phyloP scores from a whole-genome alignment of 2,329 filamentous ascomycete genomes.

The Calonectria honghensis region DNA sequence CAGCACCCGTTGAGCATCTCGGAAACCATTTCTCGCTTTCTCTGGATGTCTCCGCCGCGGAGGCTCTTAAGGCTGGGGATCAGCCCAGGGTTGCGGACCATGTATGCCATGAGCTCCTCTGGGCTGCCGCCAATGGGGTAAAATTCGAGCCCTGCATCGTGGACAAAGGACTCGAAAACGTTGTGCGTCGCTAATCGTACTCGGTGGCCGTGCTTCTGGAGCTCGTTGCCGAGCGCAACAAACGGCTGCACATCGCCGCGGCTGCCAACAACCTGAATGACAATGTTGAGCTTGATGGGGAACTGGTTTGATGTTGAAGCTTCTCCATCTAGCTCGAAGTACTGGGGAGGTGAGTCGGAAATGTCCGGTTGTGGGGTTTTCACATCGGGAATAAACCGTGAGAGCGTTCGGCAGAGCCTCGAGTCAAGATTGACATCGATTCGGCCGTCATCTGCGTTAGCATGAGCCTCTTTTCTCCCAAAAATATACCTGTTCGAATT shows the following conservation, averaged over 20 bases:
- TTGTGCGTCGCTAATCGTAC: slow-evolving; percentile 83
- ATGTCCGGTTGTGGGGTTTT: slow-evolving; percentile 34
- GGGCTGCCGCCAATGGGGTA: slow-evolving; percentile 74
- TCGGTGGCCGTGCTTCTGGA: slow-evolving; percentile 82
- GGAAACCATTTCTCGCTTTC: slow-evolving; percentile 53
- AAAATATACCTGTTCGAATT: not conserved
- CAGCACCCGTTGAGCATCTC: slow-evolving; percentile 58
- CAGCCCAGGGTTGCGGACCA: slow-evolving; percentile 58
- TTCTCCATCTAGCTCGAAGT: slow-evolving; percentile 16
- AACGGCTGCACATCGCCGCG: slow-evolving; percentile 89
- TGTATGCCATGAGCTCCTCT: slow-evolving; percentile 49
- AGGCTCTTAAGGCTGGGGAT: slow-evolving; percentile 55
- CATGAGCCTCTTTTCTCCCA: not conserved
- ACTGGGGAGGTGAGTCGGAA: slow-evolving; percentile 24
- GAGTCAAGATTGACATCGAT: slow-evolving; percentile 44
- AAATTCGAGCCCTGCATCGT: slow-evolving; percentile 69
- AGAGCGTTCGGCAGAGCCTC: slow-evolving; percentile 44
- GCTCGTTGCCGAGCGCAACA: slow-evolving; percentile 80
- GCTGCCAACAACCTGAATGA: slow-evolving; percentile 87
- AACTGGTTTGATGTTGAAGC: slow-evolving; percentile 26
- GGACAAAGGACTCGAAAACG: slow-evolving; percentile 70
- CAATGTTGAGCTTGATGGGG: slow-evolving; percentile 74
- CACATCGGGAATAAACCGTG: slow-evolving; percentile 44
- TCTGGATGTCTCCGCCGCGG: slow-evolving; percentile 53
- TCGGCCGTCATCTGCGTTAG: slow-evolving; percentile 38